phyloP scores from a whole-genome alignment of 805 yeast species.

The Ogataea zsoltii region DNA sequence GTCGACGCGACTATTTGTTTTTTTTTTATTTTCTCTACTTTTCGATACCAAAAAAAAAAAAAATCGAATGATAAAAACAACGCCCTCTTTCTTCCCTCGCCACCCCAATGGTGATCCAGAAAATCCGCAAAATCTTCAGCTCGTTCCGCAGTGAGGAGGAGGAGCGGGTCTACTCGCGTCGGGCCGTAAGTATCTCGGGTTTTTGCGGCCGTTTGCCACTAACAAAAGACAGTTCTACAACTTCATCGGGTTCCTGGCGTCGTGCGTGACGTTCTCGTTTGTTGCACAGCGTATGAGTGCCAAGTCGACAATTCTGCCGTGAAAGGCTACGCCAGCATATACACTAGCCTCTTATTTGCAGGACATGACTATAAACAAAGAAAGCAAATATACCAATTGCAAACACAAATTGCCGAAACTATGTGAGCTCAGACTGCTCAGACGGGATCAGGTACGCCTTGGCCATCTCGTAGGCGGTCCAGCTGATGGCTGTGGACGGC shows the following conservation, averaged over 20 bases:
- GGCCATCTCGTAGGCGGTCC: conserved; percentile 99
- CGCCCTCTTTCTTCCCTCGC: neutral
- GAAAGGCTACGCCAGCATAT: too few relatives aligned
- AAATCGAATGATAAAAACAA: too few relatives aligned
- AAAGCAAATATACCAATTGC: neutral
- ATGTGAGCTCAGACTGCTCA: too few relatives aligned
- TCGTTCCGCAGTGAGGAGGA: conserved; percentile 86
- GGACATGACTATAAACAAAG: conserved; percentile 6
- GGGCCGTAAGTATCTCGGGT: conserved; percentile 49
- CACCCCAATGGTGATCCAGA: conserved; percentile 58
- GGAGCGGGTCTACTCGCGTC: conserved; percentile 71
- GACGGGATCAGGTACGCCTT: conserved; percentile 57
- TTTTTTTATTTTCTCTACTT: neutral
- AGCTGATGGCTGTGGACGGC: conserved; percentile 94
- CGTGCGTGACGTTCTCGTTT: conserved; percentile 78
- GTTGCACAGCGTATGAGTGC: conserved; percentile 58
- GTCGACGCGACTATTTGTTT: neutral
- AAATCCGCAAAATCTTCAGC: conserved; percentile 74
- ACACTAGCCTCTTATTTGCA: neutral
- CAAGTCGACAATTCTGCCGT: conserved; percentile 11
- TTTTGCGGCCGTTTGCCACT: neutral
- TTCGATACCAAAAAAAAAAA: neutral
- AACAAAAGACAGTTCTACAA: conserved; percentile 52
- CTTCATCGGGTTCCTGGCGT: conserved; percentile 75
- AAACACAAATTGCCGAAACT: too few relatives aligned